Evolutionary conservation across 805 yeast species (phyloP).

Genomic region (Ogataea polymorpha): DNA sequence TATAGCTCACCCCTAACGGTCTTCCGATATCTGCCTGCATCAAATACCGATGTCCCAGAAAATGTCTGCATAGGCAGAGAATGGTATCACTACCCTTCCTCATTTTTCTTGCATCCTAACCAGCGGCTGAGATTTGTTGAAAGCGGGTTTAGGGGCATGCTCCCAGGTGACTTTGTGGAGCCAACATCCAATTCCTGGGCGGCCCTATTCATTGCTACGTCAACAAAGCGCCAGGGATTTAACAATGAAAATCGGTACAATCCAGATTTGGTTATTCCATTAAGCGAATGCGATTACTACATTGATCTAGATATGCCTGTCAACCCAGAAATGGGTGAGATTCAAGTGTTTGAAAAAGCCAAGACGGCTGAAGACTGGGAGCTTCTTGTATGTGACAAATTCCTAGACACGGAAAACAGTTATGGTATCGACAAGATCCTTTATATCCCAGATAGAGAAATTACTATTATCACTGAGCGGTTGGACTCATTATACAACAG

Average conservation of each 20-base stretch:
- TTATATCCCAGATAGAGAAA: conserved; percentile 29
- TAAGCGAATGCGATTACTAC: conserved; percentile 61
- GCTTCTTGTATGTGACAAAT: conserved; percentile 42
- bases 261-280: conserved; percentile 46
- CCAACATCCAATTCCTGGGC: conserved; percentile 19
- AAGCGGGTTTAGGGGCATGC: conserved; percentile 79
- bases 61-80: conserved; percentile 91
- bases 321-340: conserved; percentile 45
- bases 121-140: conserved; percentile 63
- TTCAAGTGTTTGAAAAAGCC: conserved; percentile 21
- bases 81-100: conserved; percentile 91
- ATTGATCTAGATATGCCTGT: conserved; percentile 59
- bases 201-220: conserved; percentile 35
- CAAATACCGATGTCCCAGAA: conserved; percentile 20
- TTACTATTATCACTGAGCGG: not conserved
- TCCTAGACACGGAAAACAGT: conserved; percentile 54
- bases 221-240: conserved; percentile 59
- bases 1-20: conserved; percentile 72
- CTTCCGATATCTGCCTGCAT: conserved; percentile 41
- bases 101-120: conserved; percentile 70
- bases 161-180: conserved; percentile 82
- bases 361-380: conserved; percentile 41
- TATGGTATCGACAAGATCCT: conserved; percentile 52
- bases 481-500: not conserved
- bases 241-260: conserved; percentile 73